Percentiles rank a stretch among this genome's conserved stretches.
Evolutionary conservation across 2,329 filamentous ascomycete species (phyloP).

Genomic region (Alternaria brassicae): DNA sequence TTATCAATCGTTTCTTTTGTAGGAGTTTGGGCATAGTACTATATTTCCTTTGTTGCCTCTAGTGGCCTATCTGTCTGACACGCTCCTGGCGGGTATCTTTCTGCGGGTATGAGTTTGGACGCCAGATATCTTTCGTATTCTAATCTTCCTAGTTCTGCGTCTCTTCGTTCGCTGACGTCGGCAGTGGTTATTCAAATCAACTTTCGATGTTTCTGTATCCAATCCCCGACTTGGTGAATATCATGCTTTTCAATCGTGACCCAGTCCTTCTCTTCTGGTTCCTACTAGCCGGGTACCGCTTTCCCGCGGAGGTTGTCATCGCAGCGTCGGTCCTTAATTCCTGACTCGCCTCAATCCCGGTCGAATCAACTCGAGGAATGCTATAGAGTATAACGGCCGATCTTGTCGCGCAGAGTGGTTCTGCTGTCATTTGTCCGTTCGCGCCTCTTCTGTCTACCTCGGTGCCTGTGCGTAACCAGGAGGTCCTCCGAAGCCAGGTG

Average conservation of each 20-base stretch:
- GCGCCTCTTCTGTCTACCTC: conserved; percentile 9
- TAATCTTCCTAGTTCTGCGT: conserved; percentile 3
- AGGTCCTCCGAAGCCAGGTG: conserved; percentile 23
- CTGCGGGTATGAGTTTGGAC: conserved; percentile 6
- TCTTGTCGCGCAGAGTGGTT: background rate
- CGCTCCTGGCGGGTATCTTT: conserved; percentile 2
- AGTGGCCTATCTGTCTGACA: conserved; percentile 6
- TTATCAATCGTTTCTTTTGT: conserved; percentile 16
- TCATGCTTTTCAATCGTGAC: conserved; percentile 1
- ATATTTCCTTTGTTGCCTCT: conserved; percentile 18
- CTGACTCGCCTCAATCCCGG: background rate
- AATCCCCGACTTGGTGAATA: background rate
- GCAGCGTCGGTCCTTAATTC: background rate
- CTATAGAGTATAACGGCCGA: background rate
- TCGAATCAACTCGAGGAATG: background rate
- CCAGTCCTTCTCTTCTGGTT: background rate
- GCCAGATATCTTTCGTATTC: conserved; percentile 2
- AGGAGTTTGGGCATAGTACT: conserved; percentile 1
- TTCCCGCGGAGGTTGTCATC: background rate
- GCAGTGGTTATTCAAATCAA: conserved; percentile 5
- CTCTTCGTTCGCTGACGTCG: conserved; percentile 3
- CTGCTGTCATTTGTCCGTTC: background rate
- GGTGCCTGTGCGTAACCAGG: conserved; percentile 20
- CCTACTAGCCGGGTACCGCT: background rate
- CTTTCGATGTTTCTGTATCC: background rate